Base-by-base conservation (phyloP, 768 basidiomycete species). In the Mycena maculata region DNA sequence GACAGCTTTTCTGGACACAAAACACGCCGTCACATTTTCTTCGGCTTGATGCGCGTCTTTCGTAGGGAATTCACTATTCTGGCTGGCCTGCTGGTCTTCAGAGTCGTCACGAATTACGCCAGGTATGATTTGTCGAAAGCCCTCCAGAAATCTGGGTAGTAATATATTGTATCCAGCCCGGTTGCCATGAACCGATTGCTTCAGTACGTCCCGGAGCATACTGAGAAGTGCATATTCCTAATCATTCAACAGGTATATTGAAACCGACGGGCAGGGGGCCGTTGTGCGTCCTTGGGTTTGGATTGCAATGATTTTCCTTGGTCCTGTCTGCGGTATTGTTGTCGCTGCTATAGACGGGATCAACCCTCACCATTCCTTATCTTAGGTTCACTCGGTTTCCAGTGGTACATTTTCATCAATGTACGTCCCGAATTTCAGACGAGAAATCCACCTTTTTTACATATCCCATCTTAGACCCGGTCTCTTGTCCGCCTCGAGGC, bases 241-340 rank as follows among this genome's bases (percentile, higher is more conserved):
- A 47, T 13, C 42, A 36, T 22, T 33, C 41, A 16, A n/a, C 57
- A 89, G 85, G 36, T 89, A 91, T 70, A 76, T 93, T 30, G 90
- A 92, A 76, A 83, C 48, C 13, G 45, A 23, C n/a, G 60, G 75
- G 0, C 76, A 79, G 18, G 74, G 81, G 58, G 81, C 74, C n/a
- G 71, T 87, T 0, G 72, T 90, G 31, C 83, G 84, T 38, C 92
- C 92, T 1, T 92, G 91, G 87, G 85, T 92, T 9, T 93, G 91
- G 91, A 84, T 92, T 16, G 33, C 77, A 0, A 78, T 79, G 73
- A 78, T 89, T 15, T 84, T 88, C 66, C 50, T 84, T 7, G 87
- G 86, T 15, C 85, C 87, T 15, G 73, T 81, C 5, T 0, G 84
- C 12, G 78, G 78, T 30, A 48, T 18, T 23, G 16, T 23, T 7